Percentiles rank a stretch among this genome's conserved stretches.
These are phyloP conservation scores for Salix udensis DNA, from an alignment of 345 rosid genomes.

Conservation along the genomic window DNA sequence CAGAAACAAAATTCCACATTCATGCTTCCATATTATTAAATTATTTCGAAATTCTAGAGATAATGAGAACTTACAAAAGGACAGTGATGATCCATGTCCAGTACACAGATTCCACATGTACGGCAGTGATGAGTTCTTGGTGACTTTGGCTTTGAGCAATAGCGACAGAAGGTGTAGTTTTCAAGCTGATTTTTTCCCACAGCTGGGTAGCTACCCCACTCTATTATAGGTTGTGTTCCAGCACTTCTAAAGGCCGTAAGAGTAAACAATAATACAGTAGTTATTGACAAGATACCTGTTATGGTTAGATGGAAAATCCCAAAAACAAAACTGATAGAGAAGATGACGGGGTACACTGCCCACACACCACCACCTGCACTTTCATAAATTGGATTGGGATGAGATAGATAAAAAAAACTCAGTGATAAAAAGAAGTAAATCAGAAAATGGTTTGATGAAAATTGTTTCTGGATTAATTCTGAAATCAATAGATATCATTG, in stretches of 20 bases:
- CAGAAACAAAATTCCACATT: background rate
- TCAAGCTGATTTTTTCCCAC: slow-evolving; percentile 70
- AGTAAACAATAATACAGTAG: slow-evolving; percentile 57
- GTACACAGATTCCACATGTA: slow-evolving; percentile 77
- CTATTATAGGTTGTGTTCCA: slow-evolving; percentile 52
- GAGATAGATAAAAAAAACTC: slow-evolving; percentile 1
- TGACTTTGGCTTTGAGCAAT: slow-evolving; percentile 78
- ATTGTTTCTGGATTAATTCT: no score
- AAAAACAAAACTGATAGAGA: slow-evolving; percentile 52
- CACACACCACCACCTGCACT: slow-evolving; percentile 85
- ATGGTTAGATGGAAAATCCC: slow-evolving; percentile 53
- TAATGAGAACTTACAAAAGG: slow-evolving; percentile 70
- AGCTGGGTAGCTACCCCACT: slow-evolving; percentile 81
- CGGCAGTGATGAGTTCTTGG: slow-evolving; percentile 91
- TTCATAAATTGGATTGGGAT: slow-evolving; percentile 14
- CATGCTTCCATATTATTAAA: background rate
- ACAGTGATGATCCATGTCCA: slow-evolving; percentile 99
- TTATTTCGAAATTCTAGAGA: background rate
- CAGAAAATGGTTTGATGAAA: background rate
- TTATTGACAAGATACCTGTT: slow-evolving; percentile 39
- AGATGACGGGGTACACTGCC: slow-evolving; percentile 73
- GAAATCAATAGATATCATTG: no score
- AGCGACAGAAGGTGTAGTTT: slow-evolving; percentile 70
- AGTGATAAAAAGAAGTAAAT: background rate
- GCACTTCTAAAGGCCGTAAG: slow-evolving; percentile 71